phyloP scores from a whole-genome alignment of 345 rosid genomes.

The Garcia nutans region DNA sequence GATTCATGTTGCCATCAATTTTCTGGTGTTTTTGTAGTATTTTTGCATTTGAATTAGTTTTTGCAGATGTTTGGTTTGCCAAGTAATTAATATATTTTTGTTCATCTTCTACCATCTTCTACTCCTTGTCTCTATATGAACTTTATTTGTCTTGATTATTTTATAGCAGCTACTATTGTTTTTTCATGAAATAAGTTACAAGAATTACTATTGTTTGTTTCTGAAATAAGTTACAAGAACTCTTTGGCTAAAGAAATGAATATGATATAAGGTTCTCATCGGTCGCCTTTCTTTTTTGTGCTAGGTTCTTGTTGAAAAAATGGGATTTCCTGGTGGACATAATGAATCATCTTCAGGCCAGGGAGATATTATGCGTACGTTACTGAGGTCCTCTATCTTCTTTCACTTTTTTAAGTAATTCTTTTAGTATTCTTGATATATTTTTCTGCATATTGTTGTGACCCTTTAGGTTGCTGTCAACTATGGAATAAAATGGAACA shows the following conservation, averaged over 20 bases:
- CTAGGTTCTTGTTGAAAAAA: constrained; percentile 94
- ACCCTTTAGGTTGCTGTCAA: constrained; percentile 58
- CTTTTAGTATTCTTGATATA: background rate
- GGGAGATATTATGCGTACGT: constrained; percentile 55
- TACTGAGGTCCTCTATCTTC: background rate
- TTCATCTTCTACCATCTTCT: background rate
- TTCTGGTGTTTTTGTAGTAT: background rate
- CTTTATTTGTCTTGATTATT: background rate
- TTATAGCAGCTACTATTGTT: constrained; percentile 10
- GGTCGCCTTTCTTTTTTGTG: constrained; percentile 5
- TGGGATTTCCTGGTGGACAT: constrained; percentile 70
- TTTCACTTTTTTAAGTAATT: background rate
- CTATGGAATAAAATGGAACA: constrained; percentile 66
- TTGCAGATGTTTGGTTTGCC: background rate
- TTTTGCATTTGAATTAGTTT: background rate
- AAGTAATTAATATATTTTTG: background rate
- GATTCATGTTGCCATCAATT: too few relatives aligned
- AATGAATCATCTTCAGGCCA: constrained; percentile 38
- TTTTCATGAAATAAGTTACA: constrained; percentile 4
- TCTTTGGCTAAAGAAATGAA: background rate
- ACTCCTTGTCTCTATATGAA: background rate
- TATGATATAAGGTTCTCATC: constrained; percentile 4
- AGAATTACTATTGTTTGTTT: background rate
- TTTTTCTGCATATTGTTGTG: background rate
- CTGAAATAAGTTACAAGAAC: background rate